Base-by-base conservation (phyloP, 371 early-diverging fungal species). In the Basidiobolus meristosporus region DNA sequence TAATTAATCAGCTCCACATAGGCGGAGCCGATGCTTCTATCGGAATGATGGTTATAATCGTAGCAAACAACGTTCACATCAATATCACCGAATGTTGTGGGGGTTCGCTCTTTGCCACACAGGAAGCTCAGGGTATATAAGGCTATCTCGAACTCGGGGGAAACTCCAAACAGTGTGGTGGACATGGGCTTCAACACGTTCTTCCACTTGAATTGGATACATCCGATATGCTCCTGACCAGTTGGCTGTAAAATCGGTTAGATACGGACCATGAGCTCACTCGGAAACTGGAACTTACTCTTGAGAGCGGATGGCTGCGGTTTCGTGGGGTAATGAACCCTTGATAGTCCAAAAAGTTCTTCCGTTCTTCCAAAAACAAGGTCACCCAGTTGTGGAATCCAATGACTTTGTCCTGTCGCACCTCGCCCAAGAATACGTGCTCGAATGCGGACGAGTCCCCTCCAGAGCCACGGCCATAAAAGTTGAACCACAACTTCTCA, bases 301-400 rank as follows among this genome's bases (percentile, higher is more conserved):
- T 26, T 3, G 26, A 26, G 3, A 43, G 20, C 7, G 36, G 38
- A 14, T 43, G 43, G 17, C 30, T 30, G 11, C 31, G 37, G 9
- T 26, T 26, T n/a, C 44, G 38, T 14, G 67, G 64, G 1, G 41
- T 21, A 31, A 68, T 54, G 23, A 38, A 60, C 9, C 67, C 67
- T n/a, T 52, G 43, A 42, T 64, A 68, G 36, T 60, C 52, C 14
- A 59, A 49, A 7, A 40, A 35, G 3, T 61, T 54, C 1, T 44
- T 41, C 36, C 47, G 42, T 39, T 68, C 69, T 33, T 62, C 58
- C 20, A 56, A 31, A 17, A 47, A 50, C 32, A 64, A 49, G 19
- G 38, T 50, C 37, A 68, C 38, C 69, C 69, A 68, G 47, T 68
- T 68, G 40, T 68, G 69, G 43, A 68, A 60, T 10, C 68, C 68